phyloP scores from a whole-genome alignment of 2,329 filamentous ascomycete genomes.

The Penicillium sp. region DNA sequence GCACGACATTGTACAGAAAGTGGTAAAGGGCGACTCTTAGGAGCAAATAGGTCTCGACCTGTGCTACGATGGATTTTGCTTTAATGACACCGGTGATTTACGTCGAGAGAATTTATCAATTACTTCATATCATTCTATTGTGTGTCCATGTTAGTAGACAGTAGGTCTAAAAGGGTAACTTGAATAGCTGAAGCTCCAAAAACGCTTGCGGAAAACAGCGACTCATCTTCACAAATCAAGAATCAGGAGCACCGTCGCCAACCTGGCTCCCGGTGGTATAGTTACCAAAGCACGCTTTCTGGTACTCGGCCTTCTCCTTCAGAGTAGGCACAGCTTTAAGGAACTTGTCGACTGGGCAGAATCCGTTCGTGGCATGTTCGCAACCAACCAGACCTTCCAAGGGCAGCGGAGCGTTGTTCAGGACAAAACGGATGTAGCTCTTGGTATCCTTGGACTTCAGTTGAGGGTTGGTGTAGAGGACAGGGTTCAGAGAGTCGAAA shows the following conservation, averaged over 20 bases:
- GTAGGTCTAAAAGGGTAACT: too few species aligned
- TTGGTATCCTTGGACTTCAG: conserved; percentile 15
- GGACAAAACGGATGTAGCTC: conserved; percentile 29
- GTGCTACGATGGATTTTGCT: too few species aligned
- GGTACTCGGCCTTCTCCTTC: conserved; percentile 26
- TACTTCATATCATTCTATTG: too few species aligned
- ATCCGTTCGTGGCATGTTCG: conserved; percentile 24
- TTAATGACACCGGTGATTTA: too few species aligned
- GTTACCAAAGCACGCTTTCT: conserved; percentile 29
- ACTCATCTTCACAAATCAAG: not conserved
- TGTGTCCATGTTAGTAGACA: too few species aligned
- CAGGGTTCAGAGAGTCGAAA: conserved; percentile 24
- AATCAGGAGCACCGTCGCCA: conserved; percentile 16
- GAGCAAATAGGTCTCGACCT: too few species aligned
- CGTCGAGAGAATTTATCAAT: too few species aligned
- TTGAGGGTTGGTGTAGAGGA: conserved; percentile 36
- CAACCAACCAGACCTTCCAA: conserved; percentile 27
- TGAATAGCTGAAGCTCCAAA: too few species aligned
- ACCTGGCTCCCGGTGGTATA: conserved; percentile 25
- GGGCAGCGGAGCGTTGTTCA: conserved; percentile 29
- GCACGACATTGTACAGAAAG: too few species aligned
- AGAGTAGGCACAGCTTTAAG: conserved; percentile 20
- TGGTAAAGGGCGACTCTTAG: too few species aligned
- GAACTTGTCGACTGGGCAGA: conserved; percentile 28
- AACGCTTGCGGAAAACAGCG: too few species aligned